Evolutionary conservation across 257 asterid genomes (phyloP).

Genomic region (Nicotiana undulata): DNA sequence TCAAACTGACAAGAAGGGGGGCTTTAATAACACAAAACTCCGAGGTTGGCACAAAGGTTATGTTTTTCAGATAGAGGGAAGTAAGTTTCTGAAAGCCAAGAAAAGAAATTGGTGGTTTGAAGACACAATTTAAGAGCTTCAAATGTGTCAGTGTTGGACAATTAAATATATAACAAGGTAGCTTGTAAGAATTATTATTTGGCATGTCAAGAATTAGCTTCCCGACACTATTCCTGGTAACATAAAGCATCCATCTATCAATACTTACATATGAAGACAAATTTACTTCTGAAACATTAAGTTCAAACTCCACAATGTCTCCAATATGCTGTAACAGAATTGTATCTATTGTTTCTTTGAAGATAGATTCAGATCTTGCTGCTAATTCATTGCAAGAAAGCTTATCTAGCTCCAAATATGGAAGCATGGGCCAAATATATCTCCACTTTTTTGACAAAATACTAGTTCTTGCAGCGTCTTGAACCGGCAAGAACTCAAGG

Average conservation of each 20-base stretch:
- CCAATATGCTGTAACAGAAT: slow-evolving; percentile 6
- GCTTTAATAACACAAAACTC: not conserved
- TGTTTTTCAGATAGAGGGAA: too few relatives aligned
- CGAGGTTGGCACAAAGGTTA: not conserved
- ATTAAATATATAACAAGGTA: not conserved
- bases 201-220: not conserved
- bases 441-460: slow-evolving; percentile 7
- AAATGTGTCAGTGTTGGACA: too few relatives aligned
- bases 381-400: not conserved
- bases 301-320: not conserved
- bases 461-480: slow-evolving; percentile 18
- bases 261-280: not conserved
- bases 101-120: not conserved
- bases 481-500: not conserved
- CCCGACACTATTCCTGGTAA: not conserved
- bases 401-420: not conserved
- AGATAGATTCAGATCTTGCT: too few relatives aligned
- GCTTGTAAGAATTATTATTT: not conserved
- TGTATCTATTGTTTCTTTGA: not conserved
- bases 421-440: slow-evolving; percentile 3
- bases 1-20: not conserved
- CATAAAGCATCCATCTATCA: too few relatives aligned
- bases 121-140: not conserved
- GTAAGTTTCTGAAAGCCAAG: not conserved
- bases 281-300: not conserved